Evolutionary conservation across 1,284 basidiomycete species (phyloP).

Genomic region (Ceratobasidium sp.): DNA sequence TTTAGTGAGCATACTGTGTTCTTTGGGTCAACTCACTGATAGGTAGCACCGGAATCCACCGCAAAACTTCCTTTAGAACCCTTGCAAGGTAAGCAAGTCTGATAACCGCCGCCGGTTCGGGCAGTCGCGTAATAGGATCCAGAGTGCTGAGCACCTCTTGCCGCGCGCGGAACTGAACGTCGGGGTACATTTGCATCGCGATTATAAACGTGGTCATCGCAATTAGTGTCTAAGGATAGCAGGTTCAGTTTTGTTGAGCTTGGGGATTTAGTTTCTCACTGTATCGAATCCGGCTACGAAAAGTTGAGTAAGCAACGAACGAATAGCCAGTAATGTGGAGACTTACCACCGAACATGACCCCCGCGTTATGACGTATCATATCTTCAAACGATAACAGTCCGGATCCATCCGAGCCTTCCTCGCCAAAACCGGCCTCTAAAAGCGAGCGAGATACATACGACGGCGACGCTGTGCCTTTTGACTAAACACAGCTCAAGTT

Average conservation of each 20-base stretch:
- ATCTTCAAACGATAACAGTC: slow-evolving; percentile 11
- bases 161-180: slow-evolving; percentile 30
- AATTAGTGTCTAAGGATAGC: not conserved
- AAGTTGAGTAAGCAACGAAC: not conserved
- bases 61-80: slow-evolving; percentile 25
- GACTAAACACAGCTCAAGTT: not conserved
- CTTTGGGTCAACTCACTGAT: slow-evolving; percentile 2
- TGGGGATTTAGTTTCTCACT: not conserved
- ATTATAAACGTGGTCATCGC: slow-evolving; percentile 23
- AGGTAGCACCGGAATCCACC: slow-evolving; percentile 36
- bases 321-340: not conserved
- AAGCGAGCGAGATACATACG: slow-evolving; percentile 34
- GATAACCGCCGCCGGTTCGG: slow-evolving; percentile 14
- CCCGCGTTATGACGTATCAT: slow-evolving; percentile 19
- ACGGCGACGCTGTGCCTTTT: slow-evolving; percentile 25
- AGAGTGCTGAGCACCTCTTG: slow-evolving; percentile 31
- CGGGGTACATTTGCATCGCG: slow-evolving; percentile 36
- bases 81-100: slow-evolving; percentile 21
- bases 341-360: slow-evolving; percentile 35
- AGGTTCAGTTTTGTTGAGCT: not conserved
- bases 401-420: not conserved
- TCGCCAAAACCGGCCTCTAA: slow-evolving; percentile 12
- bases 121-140: slow-evolving; percentile 22
- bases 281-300: slow-evolving; percentile 29
- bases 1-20: not conserved